Conservation (phyloP, 75 land plant genomes). For the Pinus taeda region DNA sequence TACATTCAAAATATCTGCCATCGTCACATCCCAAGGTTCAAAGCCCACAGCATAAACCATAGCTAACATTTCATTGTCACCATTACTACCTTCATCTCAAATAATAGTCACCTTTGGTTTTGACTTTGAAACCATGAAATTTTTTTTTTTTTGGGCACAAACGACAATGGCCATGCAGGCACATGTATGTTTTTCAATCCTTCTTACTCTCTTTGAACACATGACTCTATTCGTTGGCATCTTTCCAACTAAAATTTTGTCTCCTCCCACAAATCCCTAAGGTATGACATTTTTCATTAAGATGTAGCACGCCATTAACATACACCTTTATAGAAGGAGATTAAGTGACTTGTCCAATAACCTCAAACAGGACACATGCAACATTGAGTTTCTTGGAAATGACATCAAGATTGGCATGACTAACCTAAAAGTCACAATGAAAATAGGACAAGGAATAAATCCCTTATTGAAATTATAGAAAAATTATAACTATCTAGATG, state of each 20-base stretch:
- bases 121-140: slow-evolving; percentile 25
- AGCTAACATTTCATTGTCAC: slow-evolving; percentile 96
- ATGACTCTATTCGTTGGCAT: slow-evolving; percentile 71
- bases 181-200: slow-evolving; percentile 62
- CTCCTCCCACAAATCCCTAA: slow-evolving; percentile 95
- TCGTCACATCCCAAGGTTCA: slow-evolving; percentile 94
- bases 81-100: slow-evolving; percentile 99
- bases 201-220: slow-evolving; percentile 73
- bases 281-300: slow-evolving; percentile 47
- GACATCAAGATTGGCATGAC: slow-evolving; percentile 33
- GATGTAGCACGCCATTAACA: slow-evolving; percentile 52
- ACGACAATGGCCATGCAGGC: slow-evolving; percentile 81
- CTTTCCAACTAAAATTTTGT: slow-evolving; percentile 83
- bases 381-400: slow-evolving; percentile 36
- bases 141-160: slow-evolving; percentile 57
- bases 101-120: slow-evolving; percentile 90
- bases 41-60: slow-evolving; percentile 88
- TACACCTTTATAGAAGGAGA: slow-evolving; percentile 43
- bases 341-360: too few species aligned
- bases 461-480: background rate
- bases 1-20: slow-evolving; percentile 85
- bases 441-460: background rate
- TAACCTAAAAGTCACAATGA: slow-evolving; percentile 27
- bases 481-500: background rate
- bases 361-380: slow-evolving; percentile 45